Evolutionary conservation across 164 flowering plant genomes (phyloP).

Genomic region (Macadamia integrifolia): DNA sequence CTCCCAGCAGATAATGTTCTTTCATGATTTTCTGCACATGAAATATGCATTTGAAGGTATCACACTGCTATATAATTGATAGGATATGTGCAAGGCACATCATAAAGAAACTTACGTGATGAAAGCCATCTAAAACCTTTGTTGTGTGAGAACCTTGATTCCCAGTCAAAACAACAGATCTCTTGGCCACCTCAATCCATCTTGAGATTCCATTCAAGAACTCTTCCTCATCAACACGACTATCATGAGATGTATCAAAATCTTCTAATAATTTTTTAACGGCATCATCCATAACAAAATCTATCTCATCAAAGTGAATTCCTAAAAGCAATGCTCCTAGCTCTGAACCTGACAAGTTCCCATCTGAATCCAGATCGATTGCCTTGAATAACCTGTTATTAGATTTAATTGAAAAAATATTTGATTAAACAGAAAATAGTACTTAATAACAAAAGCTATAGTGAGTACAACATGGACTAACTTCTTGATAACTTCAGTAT

Average conservation of each 20-base stretch:
- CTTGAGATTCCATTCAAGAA: conserved; percentile 28
- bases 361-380: conserved; percentile 30
- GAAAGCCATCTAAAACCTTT: conserved; percentile 5
- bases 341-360: conserved; percentile 21
- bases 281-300: conserved; percentile 24
- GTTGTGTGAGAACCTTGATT: conserved; percentile 1
- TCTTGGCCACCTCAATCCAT: conserved; percentile 18
- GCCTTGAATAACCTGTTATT: conserved; percentile 32
- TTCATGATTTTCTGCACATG: conserved; percentile 25
- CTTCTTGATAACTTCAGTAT: conserved; percentile 30
- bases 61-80: background rate
- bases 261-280: conserved; percentile 26
- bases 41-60: conserved; percentile 1
- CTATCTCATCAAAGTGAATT: conserved; percentile 28
- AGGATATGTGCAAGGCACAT: background rate
- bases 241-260: conserved; percentile 30
- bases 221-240: conserved; percentile 23
- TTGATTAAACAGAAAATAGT: background rate
- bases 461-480: conserved; percentile 13
- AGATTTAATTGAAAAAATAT: background rate
- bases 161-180: background rate
- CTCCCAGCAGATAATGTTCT: conserved; percentile 18
- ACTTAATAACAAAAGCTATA: background rate
- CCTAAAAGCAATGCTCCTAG: conserved; percentile 29
- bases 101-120: conserved; percentile 13